Conservation (phyloP, 1,284 basidiomycete species). For the Cutaneotrichosporon sp. region DNA sequence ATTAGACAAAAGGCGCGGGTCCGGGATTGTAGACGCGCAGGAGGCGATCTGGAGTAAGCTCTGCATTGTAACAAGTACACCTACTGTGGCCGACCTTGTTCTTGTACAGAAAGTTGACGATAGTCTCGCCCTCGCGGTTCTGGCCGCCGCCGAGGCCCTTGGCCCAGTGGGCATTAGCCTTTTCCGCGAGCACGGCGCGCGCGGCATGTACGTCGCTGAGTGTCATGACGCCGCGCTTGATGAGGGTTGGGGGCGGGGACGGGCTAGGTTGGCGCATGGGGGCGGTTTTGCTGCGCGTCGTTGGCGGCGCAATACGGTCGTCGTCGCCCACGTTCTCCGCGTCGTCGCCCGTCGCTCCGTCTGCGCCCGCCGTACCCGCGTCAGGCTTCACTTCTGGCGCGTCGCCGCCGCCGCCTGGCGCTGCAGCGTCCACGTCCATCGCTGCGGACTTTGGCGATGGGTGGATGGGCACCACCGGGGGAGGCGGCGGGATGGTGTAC, state of each 20-base stretch:
- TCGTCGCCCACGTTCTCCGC: slow-evolving; percentile 2
- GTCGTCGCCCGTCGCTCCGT: not conserved
- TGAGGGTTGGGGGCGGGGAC: slow-evolving; percentile 11
- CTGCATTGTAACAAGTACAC: slow-evolving; percentile 11
- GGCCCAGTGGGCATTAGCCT: slow-evolving; percentile 45
- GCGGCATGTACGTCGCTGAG: slow-evolving; percentile 41
- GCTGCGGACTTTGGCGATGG: slow-evolving; percentile 6
- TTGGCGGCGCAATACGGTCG: slow-evolving; percentile 25
- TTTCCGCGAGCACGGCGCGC: slow-evolving; percentile 39
- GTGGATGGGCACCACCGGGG: slow-evolving; percentile 19
- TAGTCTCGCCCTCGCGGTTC: slow-evolving; percentile 46
- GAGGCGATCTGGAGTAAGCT: slow-evolving; percentile 26
- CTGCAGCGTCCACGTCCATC: not conserved
- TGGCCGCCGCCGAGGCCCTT: slow-evolving; percentile 45
- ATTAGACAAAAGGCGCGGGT: slow-evolving; percentile 4
- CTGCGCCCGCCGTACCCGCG: not conserved
- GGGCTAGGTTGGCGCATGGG: slow-evolving; percentile 30
- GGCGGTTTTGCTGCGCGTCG: slow-evolving; percentile 40
- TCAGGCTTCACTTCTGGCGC: not conserved
- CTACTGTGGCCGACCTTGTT: slow-evolving; percentile 46
- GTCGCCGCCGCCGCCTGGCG: not conserved
- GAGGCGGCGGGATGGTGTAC: slow-evolving; percentile 27
- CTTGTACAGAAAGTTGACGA: slow-evolving; percentile 47
- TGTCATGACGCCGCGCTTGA: slow-evolving; percentile 40
- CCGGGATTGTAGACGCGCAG: slow-evolving; percentile 41